These are phyloP conservation scores for Quercus mongolica DNA, from an alignment of 306 rosid species.

Conservation along the genomic window DNA sequence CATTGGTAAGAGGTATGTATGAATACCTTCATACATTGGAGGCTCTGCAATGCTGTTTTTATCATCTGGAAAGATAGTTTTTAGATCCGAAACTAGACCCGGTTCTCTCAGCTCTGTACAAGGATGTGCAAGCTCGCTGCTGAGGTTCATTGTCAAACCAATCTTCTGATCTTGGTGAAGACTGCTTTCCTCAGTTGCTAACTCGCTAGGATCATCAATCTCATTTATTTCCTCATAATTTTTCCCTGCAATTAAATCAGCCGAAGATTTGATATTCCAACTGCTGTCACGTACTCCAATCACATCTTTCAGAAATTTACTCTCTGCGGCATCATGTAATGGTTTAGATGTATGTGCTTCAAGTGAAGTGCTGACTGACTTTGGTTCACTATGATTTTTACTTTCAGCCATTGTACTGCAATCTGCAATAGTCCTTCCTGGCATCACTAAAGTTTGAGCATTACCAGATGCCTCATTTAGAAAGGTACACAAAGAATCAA, in stretches of 20 bases:
- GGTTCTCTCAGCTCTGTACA: background rate
- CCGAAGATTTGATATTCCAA: constrained; percentile 22
- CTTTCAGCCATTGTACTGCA: constrained; percentile 11
- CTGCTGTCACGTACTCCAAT: constrained; percentile 17
- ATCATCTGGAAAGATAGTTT: constrained; percentile 27
- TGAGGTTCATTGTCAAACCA: constrained; percentile 10
- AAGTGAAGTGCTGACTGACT: constrained; percentile 25
- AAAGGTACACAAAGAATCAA: constrained; percentile 61
- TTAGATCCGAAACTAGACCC: constrained; percentile 16
- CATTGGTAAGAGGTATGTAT: background rate
- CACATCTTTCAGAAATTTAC: constrained; percentile 27
- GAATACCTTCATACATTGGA: constrained; percentile 49
- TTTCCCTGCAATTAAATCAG: constrained; percentile 12
- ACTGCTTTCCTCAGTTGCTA: constrained; percentile 23
- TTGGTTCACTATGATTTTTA: constrained; percentile 27
- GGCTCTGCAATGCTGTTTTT: constrained; percentile 21
- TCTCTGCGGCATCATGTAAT: constrained; percentile 28
- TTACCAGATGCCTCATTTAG: constrained; percentile 49
- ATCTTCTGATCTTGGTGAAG: constrained; percentile 27
- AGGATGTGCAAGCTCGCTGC: constrained; percentile 19
- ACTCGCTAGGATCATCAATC: constrained; percentile 18
- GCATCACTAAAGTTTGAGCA: constrained; percentile 31
- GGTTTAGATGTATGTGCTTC: constrained; percentile 19
- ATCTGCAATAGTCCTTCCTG: constrained; percentile 21
- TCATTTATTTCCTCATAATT: constrained; percentile 12